These are phyloP conservation scores for Paraurostyla sp. DNA, from an alignment of 73 alveolate species.

Conservation along the genomic window DNA sequence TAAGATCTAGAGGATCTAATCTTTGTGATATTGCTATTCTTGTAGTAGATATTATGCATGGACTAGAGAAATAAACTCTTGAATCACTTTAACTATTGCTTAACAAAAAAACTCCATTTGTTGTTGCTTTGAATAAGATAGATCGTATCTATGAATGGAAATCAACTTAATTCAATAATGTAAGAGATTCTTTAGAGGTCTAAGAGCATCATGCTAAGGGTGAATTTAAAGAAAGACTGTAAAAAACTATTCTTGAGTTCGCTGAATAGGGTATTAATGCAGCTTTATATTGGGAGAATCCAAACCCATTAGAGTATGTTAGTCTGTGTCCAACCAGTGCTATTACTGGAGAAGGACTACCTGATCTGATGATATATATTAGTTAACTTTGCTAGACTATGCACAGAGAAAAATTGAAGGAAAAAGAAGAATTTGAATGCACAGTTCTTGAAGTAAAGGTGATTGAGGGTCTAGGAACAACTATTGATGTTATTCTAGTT, in stretches of 20 bases:
- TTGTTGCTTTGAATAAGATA: slow-evolving; percentile 98
- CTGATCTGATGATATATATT: slow-evolving; percentile 97
- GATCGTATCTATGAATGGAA: slow-evolving; percentile 98
- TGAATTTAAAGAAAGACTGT: slow-evolving; percentile 82
- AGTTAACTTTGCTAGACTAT: slow-evolving; percentile 89
- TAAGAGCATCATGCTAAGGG: slow-evolving; percentile 77
- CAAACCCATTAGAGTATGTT: slow-evolving; percentile 90
- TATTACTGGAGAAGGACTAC: slow-evolving; percentile 99
- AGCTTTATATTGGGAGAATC: slow-evolving; percentile 96
- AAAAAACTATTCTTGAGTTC: slow-evolving; percentile 79
- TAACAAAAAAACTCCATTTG: slow-evolving; percentile 96
- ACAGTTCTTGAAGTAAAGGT: slow-evolving; percentile 99
- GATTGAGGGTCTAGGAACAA: slow-evolving; percentile 98
- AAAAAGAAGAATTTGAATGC: slow-evolving; percentile 93
- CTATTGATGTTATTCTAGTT: slow-evolving; percentile 99
- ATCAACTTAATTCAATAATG: slow-evolving; percentile 83
- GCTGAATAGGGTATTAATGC: slow-evolving; percentile 96
- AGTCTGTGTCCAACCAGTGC: slow-evolving; percentile 99
- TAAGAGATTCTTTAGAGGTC: slow-evolving; percentile 72
- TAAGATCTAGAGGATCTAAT: slow-evolving; percentile 98
- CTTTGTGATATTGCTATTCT: slow-evolving; percentile 99
- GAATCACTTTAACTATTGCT: slow-evolving; percentile 97
- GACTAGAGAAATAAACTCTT: slow-evolving; percentile 97
- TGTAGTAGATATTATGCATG: slow-evolving; percentile 99
- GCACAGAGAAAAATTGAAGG: slow-evolving; percentile 79